Conservation (phyloP, 2,329 filamentous ascomycete genomes). For the Zymoseptoria passerinii region DNA sequence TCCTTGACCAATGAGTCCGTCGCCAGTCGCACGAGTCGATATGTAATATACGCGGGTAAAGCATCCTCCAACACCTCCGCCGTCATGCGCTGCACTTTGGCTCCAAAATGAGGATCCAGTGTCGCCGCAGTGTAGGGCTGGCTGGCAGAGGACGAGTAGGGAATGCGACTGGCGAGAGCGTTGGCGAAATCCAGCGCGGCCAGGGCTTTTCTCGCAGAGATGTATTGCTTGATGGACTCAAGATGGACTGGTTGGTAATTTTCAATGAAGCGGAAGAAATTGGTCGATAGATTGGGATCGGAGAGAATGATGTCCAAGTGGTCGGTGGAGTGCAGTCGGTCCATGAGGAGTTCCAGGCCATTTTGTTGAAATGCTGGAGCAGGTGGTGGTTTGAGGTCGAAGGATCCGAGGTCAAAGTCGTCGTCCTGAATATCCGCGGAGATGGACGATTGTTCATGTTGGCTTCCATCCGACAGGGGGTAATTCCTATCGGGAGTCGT, state of each 20-base stretch:
- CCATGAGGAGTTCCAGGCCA: constrained; percentile 30
- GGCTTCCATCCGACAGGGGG: not conserved
- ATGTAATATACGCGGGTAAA: constrained; percentile 36
- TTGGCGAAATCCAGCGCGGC: constrained; percentile 39
- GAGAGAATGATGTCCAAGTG: constrained; percentile 37
- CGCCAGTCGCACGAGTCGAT: constrained; percentile 32
- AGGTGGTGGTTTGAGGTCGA: constrained; percentile 36
- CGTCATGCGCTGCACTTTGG: constrained; percentile 25
- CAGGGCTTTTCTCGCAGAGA: constrained; percentile 35
- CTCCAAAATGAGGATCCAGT: constrained; percentile 33
- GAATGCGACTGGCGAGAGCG: constrained; percentile 32
- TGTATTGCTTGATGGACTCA: constrained; percentile 31
- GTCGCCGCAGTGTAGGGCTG: constrained; percentile 26
- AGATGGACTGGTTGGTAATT: constrained; percentile 32
- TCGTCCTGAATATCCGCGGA: constrained; percentile 4
- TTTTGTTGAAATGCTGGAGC: constrained; percentile 19
- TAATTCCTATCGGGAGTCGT: not conserved
- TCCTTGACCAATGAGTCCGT: constrained; percentile 38
- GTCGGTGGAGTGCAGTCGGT: constrained; percentile 36
- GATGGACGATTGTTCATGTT: not conserved
- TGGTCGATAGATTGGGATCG: constrained; percentile 28
- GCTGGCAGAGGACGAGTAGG: constrained; percentile 16
- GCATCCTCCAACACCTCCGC: constrained; percentile 34
- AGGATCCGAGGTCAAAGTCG: constrained; percentile 23
- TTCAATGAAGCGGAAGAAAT: constrained; percentile 34